Evolutionary conservation across 805 yeast genomes (phyloP).

Genomic region (Yarrowia sp.): DNA sequence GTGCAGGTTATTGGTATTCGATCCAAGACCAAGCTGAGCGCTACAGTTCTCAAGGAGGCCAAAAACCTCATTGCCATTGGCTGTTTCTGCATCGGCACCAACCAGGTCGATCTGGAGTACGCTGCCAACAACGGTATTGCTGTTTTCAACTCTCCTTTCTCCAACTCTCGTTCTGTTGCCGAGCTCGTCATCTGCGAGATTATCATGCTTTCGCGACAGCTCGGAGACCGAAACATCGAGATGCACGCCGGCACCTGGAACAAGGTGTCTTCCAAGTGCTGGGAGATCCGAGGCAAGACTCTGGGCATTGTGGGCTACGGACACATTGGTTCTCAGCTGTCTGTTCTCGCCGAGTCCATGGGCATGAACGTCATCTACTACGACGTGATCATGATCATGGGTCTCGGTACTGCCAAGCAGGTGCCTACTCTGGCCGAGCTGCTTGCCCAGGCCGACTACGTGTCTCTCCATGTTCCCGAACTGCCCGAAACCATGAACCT

Average conservation of each 20-base stretch:
- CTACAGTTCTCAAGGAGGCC: conserved; percentile 75
- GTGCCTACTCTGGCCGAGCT: conserved; percentile 81
- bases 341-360: conserved; percentile 94
- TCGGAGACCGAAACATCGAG: conserved; percentile 95
- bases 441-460: conserved; percentile 77
- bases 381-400: conserved; percentile 89
- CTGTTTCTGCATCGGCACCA: conserved; percentile 98
- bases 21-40: conserved; percentile 89
- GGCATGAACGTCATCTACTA: conserved; percentile 96
- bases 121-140: conserved; percentile 94
- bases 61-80: conserved; percentile 87
- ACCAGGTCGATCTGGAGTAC: conserved; percentile 88
- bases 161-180: conserved; percentile 97
- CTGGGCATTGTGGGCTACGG: conserved; percentile 97
- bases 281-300: conserved; percentile 99
- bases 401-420: conserved; percentile 94
- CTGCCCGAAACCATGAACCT: conserved; percentile 87
- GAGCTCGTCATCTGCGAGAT: conserved; percentile 95
- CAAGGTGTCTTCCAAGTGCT: conserved; percentile 89
- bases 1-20: conserved; percentile 98
- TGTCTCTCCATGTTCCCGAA: conserved; percentile 92
- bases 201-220: conserved; percentile 89
- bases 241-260: conserved; percentile 97
- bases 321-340: conserved; percentile 95
- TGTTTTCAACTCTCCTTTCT: conserved; percentile 97